phyloP scores from a whole-genome alignment of 495 filamentous ascomycete genomes.

The Geopyxis carbonaria region DNA sequence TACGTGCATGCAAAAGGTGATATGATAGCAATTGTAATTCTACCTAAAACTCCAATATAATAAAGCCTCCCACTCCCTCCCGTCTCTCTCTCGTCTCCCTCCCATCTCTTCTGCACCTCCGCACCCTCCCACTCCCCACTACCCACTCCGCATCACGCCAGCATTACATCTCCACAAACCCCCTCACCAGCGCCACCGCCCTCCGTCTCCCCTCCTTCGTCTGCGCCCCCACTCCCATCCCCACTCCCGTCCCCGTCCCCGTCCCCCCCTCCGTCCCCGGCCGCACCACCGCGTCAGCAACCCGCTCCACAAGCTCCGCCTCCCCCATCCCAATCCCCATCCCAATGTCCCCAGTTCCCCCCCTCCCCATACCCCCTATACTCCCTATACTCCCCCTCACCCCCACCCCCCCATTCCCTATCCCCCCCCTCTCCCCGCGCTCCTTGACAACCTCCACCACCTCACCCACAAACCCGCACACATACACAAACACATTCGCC shows the following conservation, averaged over 20 bases:
- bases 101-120: too few species aligned
- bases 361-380: conserved; percentile 29
- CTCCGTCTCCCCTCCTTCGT: conserved; percentile 27
- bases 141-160: too few species aligned
- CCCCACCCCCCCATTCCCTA: conserved; percentile 1
- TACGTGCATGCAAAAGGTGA: too few species aligned
- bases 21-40: too few species aligned
- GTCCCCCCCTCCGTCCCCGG: conserved; percentile 30
- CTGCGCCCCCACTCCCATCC: conserved; percentile 16
- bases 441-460: conserved; percentile 21
- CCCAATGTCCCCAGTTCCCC: conserved; percentile 30
- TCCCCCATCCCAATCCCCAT: conserved; percentile 14
- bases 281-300: conserved; percentile 34
- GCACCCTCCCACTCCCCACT: too few species aligned
- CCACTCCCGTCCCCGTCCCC: conserved; percentile 6
- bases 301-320: conserved; percentile 14
- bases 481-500: conserved; percentile 15
- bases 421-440: conserved; percentile 17
- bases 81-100: too few species aligned
- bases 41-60: too few species aligned
- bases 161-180: conserved; percentile 32
- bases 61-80: too few species aligned
- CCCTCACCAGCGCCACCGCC: conserved; percentile 33
- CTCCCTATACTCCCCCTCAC: conserved; percentile 18
- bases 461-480: conserved; percentile 15